These are phyloP conservation scores for Auriscalpium orientale DNA, from an alignment of 768 basidiomycete species.

Conservation along the genomic window DNA sequence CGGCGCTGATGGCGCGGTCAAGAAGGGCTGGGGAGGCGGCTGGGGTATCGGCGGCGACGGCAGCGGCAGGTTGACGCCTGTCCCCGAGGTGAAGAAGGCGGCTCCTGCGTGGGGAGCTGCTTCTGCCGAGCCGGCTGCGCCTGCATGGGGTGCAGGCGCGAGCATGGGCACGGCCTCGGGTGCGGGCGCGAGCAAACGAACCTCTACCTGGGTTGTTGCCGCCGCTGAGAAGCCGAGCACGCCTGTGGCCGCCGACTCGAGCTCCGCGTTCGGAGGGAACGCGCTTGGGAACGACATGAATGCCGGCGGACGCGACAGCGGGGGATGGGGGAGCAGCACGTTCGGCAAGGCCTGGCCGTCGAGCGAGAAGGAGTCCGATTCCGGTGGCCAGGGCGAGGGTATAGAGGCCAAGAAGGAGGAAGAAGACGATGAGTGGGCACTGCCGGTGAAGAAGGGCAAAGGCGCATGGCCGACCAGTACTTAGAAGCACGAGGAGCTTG, in stretches of 20 bases:
- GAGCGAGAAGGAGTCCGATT: neutral
- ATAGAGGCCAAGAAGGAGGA: too few species aligned
- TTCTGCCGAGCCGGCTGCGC: neutral
- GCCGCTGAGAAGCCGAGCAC: neutral
- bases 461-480: too few species aligned
- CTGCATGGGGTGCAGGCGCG: neutral
- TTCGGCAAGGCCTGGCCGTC: neutral
- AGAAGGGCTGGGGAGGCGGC: neutral
- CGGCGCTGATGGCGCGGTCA: neutral
- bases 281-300: neutral
- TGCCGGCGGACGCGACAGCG: neutral
- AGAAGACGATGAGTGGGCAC: too few species aligned
- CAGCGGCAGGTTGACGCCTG: too few species aligned
- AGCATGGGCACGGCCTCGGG: neutral
- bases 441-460: too few species aligned
- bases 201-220: neutral
- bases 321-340: slow-evolving; percentile 6
- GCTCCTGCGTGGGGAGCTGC: neutral
- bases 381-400: too few species aligned
- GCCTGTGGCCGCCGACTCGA: neutral
- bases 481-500: too few species aligned
- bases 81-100: too few species aligned
- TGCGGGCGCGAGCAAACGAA: too few species aligned
- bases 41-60: neutral
- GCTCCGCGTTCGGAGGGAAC: neutral